Conservation (phyloP, 106 monocot genomes). For the Platanthera guangdongensis region DNA sequence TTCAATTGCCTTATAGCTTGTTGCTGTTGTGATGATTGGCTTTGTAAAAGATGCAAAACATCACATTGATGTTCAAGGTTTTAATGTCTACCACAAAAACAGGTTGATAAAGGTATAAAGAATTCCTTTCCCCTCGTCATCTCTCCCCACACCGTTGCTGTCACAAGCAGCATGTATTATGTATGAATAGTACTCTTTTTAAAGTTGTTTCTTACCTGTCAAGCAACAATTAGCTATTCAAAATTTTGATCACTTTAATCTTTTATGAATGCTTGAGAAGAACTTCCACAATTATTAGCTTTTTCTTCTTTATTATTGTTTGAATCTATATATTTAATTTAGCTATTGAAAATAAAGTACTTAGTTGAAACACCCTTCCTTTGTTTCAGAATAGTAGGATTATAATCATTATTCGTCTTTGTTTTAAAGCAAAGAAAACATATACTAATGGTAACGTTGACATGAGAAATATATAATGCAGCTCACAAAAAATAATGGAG, state of each 20-base stretch:
- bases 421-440: too few species aligned
- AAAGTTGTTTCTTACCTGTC: neutral
- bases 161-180: neutral
- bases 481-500: too few species aligned
- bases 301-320: neutral
- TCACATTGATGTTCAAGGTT: slow-evolving; percentile 97
- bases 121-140: neutral
- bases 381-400: too few species aligned
- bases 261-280: too few species aligned
- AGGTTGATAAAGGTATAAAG: slow-evolving; percentile 76
- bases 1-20: slow-evolving; percentile 35
- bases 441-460: too few species aligned
- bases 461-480: too few species aligned
- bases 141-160: neutral
- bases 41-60: slow-evolving; percentile 97
- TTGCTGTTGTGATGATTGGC: slow-evolving; percentile 84
- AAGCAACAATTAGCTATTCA: neutral
- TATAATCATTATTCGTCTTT: too few species aligned
- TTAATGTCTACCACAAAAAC: slow-evolving; percentile 97
- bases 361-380: neutral
- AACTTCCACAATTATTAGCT: neutral
- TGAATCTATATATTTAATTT: neutral
- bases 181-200: neutral
- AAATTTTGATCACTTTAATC: neutral
- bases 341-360: neutral